These are phyloP conservation scores for Plenodomus biglobosus DNA, from an alignment of 2,329 filamentous ascomycete species.

Conservation along the genomic window DNA sequence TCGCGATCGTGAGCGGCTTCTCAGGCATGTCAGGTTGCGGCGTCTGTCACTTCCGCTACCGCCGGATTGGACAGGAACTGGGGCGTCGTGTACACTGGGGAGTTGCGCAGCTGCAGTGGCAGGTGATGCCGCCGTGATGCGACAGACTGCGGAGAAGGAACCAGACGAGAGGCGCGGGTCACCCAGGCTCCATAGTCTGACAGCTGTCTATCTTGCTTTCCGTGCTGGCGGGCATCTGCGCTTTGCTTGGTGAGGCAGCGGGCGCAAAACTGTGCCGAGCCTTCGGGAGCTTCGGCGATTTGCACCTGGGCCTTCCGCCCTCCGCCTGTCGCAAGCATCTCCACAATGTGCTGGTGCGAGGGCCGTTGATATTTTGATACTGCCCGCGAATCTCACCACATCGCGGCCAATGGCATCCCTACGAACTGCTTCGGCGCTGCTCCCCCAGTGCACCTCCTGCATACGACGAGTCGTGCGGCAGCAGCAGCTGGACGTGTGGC, in stretches of 20 bases:
- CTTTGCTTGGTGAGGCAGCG: conserved; percentile 29
- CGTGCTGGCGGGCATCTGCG: conserved; percentile 28
- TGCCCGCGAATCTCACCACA: conserved; percentile 7
- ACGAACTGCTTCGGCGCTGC: conserved; percentile 32
- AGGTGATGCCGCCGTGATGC: conserved; percentile 8
- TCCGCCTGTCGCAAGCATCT: conserved; percentile 19
- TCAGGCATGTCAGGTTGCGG: conserved; percentile 66
- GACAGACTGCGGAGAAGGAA: conserved; percentile 1
- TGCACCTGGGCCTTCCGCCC: conserved; percentile 14
- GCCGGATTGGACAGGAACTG: conserved; percentile 23
- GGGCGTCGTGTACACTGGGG: conserved; percentile 23
- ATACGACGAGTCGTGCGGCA: conserved; percentile 38
- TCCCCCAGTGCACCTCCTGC: conserved; percentile 46
- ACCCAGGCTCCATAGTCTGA: conserved; percentile 34
- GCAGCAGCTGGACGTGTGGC: conserved; percentile 31
- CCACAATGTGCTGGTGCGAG: conserved; percentile 13
- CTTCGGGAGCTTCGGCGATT: conserved; percentile 23
- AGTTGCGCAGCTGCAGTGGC: conserved; percentile 12
- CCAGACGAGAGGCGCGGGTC: conserved; percentile 4
- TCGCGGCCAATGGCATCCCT: conserved; percentile 38
- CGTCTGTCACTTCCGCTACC: conserved; percentile 22
- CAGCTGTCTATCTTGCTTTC: conserved; percentile 17
- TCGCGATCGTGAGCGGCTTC: conserved; percentile 78
- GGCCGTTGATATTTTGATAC: conserved; percentile 13
- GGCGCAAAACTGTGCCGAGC: conserved; percentile 23